A percentile compares a stretch with the other conserved stretches of the same genome.
phyloP scores from a whole-genome alignment of 1,284 basidiomycete genomes.

The Pyrrhoderma noxium region DNA sequence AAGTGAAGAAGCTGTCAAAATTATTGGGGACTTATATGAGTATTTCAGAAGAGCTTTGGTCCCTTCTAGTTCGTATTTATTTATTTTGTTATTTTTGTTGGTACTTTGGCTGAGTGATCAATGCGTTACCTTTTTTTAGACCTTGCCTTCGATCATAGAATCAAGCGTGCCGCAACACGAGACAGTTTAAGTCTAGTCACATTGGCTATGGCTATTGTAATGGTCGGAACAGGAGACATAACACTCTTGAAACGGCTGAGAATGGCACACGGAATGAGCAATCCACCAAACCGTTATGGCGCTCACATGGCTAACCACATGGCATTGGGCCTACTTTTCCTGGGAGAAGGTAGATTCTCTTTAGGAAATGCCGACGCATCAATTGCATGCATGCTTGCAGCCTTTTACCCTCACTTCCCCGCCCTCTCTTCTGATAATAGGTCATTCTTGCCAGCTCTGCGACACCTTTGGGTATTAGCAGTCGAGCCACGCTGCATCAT shows the following conservation, averaged over 20 bases:
- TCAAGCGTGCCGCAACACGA: slow-evolving; percentile 80
- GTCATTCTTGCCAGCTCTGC: slow-evolving; percentile 85
- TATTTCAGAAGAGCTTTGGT: slow-evolving; percentile 64
- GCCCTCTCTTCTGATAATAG: slow-evolving; percentile 80
- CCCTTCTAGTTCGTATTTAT: slow-evolving; percentile 43
- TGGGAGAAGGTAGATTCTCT: slow-evolving; percentile 90
- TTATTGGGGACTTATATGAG: slow-evolving; percentile 78
- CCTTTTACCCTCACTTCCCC: slow-evolving; percentile 89
- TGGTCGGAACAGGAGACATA: slow-evolving; percentile 95
- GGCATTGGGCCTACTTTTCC: slow-evolving; percentile 88
- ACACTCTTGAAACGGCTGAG: slow-evolving; percentile 85
- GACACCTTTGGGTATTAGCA: slow-evolving; percentile 94
- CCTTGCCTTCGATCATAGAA: slow-evolving; percentile 74
- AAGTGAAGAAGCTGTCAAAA: slow-evolving; percentile 75
- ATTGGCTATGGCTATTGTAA: slow-evolving; percentile 81
- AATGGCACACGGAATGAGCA: slow-evolving; percentile 86
- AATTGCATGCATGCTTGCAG: slow-evolving; percentile 81
- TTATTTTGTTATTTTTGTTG: background rate
- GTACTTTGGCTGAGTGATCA: background rate
- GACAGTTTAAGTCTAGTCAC: slow-evolving; percentile 86
- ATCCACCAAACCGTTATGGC: slow-evolving; percentile 77
- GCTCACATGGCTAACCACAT: slow-evolving; percentile 89
- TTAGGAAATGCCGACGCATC: slow-evolving; percentile 88
- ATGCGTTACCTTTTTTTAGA: slow-evolving; percentile 41
- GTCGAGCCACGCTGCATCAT: slow-evolving; percentile 90